These are phyloP conservation scores for Saitozyma podzolica DNA, from an alignment of 768 basidiomycete species.

Conservation along the genomic window DNA sequence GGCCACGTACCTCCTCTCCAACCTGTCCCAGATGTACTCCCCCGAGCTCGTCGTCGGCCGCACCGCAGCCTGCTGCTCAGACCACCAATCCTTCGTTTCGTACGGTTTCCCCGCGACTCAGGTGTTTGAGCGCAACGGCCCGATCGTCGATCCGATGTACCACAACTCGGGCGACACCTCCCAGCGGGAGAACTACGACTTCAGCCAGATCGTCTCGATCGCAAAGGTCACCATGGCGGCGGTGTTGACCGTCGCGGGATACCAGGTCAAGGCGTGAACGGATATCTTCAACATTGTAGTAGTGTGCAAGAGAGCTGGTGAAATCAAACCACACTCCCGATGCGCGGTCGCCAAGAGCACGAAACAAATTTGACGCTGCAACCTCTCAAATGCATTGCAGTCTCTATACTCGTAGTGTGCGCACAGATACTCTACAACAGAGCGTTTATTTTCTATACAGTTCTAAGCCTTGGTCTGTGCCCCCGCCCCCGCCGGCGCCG, in stretches of 20 bases:
- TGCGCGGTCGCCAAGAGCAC: too few relatives aligned
- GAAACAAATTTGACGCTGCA: too few relatives aligned
- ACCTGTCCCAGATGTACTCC: slow-evolving; percentile 74
- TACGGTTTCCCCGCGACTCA: slow-evolving; percentile 84
- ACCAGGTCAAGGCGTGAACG: neutral
- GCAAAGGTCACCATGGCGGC: slow-evolving; percentile 84
- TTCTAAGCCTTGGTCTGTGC: too few relatives aligned
- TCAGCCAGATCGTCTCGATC: slow-evolving; percentile 76
- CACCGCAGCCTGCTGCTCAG: slow-evolving; percentile 78
- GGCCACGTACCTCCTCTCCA: slow-evolving; percentile 71
- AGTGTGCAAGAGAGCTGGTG: too few relatives aligned
- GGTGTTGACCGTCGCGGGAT: slow-evolving; percentile 66
- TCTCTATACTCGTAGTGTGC: too few relatives aligned
- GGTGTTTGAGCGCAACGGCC: slow-evolving; percentile 82
- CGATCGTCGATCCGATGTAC: slow-evolving; percentile 62
- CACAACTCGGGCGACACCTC: slow-evolving; percentile 69
- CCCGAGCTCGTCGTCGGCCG: slow-evolving; percentile 46
- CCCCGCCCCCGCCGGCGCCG: too few relatives aligned
- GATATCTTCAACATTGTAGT: too few relatives aligned
- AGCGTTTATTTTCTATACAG: too few relatives aligned
- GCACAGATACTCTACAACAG: too few relatives aligned
- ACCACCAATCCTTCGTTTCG: slow-evolving; percentile 69
- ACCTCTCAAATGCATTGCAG: too few relatives aligned
- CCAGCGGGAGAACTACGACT: slow-evolving; percentile 75
- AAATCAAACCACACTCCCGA: too few relatives aligned